A percentile compares a stretch with the other conserved stretches of the same genome.
These are phyloP conservation scores for Kluyveromyces lactis DNA, from an alignment of 805 yeast species.

Conservation along the genomic window DNA sequence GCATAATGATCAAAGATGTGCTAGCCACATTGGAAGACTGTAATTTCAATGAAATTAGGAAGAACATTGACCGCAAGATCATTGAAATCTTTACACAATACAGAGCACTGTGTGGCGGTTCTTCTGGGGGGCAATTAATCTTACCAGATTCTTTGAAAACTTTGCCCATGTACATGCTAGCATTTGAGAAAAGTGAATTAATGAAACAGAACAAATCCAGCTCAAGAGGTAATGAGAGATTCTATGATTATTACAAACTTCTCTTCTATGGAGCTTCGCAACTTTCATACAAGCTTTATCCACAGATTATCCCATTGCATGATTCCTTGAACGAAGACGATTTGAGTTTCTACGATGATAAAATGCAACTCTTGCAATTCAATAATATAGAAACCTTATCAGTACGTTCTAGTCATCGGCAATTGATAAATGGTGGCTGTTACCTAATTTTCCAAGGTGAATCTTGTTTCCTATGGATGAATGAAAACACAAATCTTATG, in stretches of 20 bases:
- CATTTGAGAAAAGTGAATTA: conserved; percentile 62
- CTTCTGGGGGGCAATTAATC: conserved; percentile 54
- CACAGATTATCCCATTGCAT: conserved; percentile 70
- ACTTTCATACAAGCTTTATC: conserved; percentile 64
- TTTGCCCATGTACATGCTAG: conserved; percentile 56
- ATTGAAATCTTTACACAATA: conserved; percentile 53
- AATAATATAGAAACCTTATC: conserved; percentile 42
- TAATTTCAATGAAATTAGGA: conserved; percentile 41
- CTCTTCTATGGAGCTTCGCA: conserved; percentile 43
- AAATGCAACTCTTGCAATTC: conserved; percentile 33
- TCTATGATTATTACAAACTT: conserved; percentile 38
- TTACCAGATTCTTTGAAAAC: conserved; percentile 76
- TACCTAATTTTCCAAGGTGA: conserved; percentile 69
- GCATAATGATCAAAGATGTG: conserved; percentile 45
- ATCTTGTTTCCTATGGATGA: conserved; percentile 54
- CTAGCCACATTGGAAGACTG: conserved; percentile 33
- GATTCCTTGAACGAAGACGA: conserved; percentile 47
- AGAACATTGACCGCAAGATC: conserved; percentile 44
- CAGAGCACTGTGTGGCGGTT: conserved; percentile 37
- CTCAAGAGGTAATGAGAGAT: conserved; percentile 54
- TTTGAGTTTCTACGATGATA: conserved; percentile 37
- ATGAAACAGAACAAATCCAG: conserved; percentile 34
- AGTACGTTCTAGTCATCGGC: conserved; percentile 29
- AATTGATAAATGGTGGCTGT: conserved; percentile 58
- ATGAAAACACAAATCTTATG: conserved; percentile 56